Evolutionary conservation across 2,329 filamentous ascomycete genomes (phyloP).

Genomic region (Exophiala calicioides): DNA sequence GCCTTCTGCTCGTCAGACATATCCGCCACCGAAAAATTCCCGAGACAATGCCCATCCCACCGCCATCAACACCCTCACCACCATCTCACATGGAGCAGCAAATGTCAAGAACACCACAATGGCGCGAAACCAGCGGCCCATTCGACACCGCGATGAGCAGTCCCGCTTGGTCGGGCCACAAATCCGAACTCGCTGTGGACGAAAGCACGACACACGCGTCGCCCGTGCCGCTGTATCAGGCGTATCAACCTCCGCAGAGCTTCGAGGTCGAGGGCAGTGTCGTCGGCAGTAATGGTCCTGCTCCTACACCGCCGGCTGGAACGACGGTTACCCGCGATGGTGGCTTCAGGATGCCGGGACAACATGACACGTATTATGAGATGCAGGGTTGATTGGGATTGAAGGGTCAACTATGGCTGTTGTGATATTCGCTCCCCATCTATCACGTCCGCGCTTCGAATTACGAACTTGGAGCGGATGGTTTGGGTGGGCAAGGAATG

Average conservation of each 20-base stretch:
- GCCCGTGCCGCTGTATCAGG: slow-evolving; percentile 16
- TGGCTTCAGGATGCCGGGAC: slow-evolving; percentile 18
- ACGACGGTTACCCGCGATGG: slow-evolving; percentile 18
- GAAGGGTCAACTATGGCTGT: not conserved
- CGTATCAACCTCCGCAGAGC: slow-evolving; percentile 14
- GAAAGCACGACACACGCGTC: slow-evolving; percentile 15
- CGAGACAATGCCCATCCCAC: not conserved
- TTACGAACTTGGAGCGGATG: too few relatives aligned
- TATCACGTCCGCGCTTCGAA: not conserved
- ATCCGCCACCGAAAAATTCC: slow-evolving; percentile 7
- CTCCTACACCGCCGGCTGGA: too few relatives aligned
- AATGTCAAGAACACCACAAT: too few relatives aligned
- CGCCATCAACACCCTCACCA: too few relatives aligned
- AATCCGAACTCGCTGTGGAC: slow-evolving; percentile 28
- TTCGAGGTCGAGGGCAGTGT: slow-evolving; percentile 25
- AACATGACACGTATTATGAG: slow-evolving; percentile 25
- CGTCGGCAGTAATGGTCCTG: too few relatives aligned
- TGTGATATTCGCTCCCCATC: not conserved
- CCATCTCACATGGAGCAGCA: too few relatives aligned
- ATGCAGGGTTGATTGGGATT: slow-evolving; percentile 16
- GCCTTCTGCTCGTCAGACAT: slow-evolving; percentile 8
- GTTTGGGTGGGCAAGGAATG: too few relatives aligned
- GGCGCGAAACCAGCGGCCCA: too few relatives aligned
- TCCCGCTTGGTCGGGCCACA: slow-evolving; percentile 27
- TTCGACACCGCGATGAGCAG: slow-evolving; percentile 21